phyloP scores from a whole-genome alignment of 1,284 basidiomycete species.

The Ceratobasidium sp. region DNA sequence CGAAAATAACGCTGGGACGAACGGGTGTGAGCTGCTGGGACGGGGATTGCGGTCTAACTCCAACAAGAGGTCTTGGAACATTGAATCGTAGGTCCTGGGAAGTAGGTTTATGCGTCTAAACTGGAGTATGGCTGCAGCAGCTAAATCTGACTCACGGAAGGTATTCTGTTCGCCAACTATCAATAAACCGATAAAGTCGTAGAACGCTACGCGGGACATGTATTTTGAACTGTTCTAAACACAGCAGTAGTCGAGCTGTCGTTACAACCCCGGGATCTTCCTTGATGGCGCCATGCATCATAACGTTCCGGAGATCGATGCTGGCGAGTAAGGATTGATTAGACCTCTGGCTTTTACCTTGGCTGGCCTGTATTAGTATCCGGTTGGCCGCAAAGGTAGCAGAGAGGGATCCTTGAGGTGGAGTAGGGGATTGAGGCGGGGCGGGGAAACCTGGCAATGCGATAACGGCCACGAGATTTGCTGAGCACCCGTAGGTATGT shows the following conservation, averaged over 20 bases:
- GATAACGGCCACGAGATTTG: constrained; percentile 5
- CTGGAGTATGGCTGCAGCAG: not conserved
- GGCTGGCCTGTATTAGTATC: constrained; percentile 19
- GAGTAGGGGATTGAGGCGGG: not conserved
- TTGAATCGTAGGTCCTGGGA: constrained; percentile 60
- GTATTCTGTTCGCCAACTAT: constrained; percentile 84
- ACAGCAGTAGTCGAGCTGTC: constrained; percentile 17
- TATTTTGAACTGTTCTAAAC: constrained; percentile 42
- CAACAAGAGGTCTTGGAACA: constrained; percentile 72
- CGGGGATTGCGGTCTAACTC: constrained; percentile 63
- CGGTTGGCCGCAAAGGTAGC: constrained; percentile 6
- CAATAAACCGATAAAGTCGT: constrained; percentile 77
- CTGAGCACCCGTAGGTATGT: constrained; percentile 23
- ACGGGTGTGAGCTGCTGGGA: constrained; percentile 2
- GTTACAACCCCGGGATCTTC: constrained; percentile 21
- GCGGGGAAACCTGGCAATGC: not conserved
- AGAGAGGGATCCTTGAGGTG: constrained; percentile 29
- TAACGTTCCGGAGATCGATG: constrained; percentile 31
- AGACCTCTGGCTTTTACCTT: constrained; percentile 26
- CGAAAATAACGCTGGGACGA: constrained; percentile 29
- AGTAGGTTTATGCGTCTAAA: not conserved
- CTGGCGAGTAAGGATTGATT: constrained; percentile 26
- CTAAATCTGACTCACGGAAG: constrained; percentile 61
- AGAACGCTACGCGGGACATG: constrained; percentile 81
- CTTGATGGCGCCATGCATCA: constrained; percentile 24